Base-by-base conservation (phyloP, 2,329 filamentous ascomycete genomes). In the Calonectria pseudoreteaudii region DNA sequence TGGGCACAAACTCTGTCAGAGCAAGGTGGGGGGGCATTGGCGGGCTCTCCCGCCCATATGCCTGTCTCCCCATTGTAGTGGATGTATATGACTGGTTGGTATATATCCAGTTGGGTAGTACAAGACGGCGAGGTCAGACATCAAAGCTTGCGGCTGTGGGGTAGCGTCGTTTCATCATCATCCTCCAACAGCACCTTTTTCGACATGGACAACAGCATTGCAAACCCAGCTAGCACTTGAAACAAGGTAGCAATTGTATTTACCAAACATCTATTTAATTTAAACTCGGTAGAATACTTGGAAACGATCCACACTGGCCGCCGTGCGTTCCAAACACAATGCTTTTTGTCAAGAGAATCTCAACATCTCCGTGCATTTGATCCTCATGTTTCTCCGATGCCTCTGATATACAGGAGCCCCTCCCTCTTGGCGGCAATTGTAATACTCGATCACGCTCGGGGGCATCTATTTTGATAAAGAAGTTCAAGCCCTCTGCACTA, bases 361-460 rank as follows among this genome's bases (percentile, higher is more conserved):
- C 20, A 28, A 5, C 16, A 30, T 62, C 56, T 28, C 56, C 56
- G 56, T 56, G 65, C 65, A 52, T 53, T 52, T 52, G 56, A 38
- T 9, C 56, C 36, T 62, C 56, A 62, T 38, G 56, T 62, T 62
- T 62, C 56, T 62, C 36, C 2, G 56, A 62, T 62, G 56, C 56
- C 38, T 62, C 56, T 62, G 36, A 62, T 62, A 56, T 56, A 62
- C 30, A 41, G 56, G 34, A 62, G 23, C 34, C 56, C 56, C 56
- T 14, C 41, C 41, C 18, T n/a, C 41, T 44, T 62, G 34, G 23
- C 34, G 23, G 34, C 14, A 11, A 41, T 38, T 34, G 34, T 28
- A 16, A 23, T 18, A 20, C 56, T 26, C 5, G n/a, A 26, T n/a
- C 56, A 2, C n/a, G 14, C 34, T 62, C 13, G 10, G 9, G n/a